Percentiles rank a stretch among this genome's conserved stretches.
Evolutionary conservation across 441 rosid genomes (phyloP).

Genomic region (Melastoma candidum): DNA sequence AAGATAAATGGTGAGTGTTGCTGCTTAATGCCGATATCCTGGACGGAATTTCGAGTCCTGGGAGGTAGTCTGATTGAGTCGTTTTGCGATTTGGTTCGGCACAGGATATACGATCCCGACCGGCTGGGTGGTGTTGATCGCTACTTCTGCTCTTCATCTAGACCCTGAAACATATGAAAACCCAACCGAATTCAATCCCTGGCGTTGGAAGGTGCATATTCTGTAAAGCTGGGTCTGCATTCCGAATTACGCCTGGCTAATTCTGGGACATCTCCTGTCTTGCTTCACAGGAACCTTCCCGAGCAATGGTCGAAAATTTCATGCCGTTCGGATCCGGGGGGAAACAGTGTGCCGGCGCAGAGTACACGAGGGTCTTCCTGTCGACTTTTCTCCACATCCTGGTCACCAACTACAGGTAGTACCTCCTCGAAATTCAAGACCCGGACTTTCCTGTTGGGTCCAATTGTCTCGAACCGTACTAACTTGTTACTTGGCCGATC

Average conservation of each 20-base stretch:
- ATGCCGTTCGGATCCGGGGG: slow-evolving; percentile 13
- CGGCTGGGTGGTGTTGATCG: background rate
- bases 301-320: slow-evolving; percentile 8
- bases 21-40: background rate
- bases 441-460: background rate
- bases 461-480: background rate
- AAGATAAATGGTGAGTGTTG: background rate
- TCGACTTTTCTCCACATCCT: slow-evolving; percentile 11
- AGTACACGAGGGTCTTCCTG: slow-evolving; percentile 11
- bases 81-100: background rate
- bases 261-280: too few species aligned
- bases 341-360: slow-evolving; percentile 14
- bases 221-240: too few species aligned
- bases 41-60: too few species aligned
- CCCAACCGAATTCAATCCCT: slow-evolving; percentile 5
- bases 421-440: too few species aligned
- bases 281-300: too few species aligned
- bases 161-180: slow-evolving; percentile 2
- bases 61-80: too few species aligned
- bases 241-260: too few species aligned
- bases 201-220: slow-evolving; percentile 9
- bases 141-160: slow-evolving; percentile 9
- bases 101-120: slow-evolving; percentile 8
- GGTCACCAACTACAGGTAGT: slow-evolving; percentile 10
- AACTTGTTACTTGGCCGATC: background rate